Evolutionary conservation across 768 basidiomycete species (phyloP).

Genomic region (Leccinellum albellum): DNA sequence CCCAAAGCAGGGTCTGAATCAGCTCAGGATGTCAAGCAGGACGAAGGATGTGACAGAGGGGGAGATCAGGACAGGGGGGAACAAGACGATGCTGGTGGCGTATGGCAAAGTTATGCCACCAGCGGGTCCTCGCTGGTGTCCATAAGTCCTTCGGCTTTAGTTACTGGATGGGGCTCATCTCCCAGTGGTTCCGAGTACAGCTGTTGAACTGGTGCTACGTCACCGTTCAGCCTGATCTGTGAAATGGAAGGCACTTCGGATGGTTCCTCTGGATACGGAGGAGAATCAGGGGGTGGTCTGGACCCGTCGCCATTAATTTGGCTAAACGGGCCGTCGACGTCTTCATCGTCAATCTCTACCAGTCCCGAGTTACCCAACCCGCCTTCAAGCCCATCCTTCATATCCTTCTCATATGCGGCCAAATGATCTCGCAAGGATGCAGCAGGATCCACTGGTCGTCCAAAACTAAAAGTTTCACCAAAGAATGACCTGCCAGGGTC

Average conservation of each 20-base stretch:
- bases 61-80: too few relatives aligned
- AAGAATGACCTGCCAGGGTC: slow-evolving; percentile 43
- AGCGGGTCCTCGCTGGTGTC: slow-evolving; percentile 62
- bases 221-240: slow-evolving; percentile 45
- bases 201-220: slow-evolving; percentile 45
- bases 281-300: slow-evolving; percentile 27
- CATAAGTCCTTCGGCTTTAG: slow-evolving; percentile 61
- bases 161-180: slow-evolving; percentile 50
- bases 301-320: slow-evolving; percentile 32
- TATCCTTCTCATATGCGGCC: slow-evolving; percentile 58
- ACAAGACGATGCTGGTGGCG: background rate
- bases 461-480: slow-evolving; percentile 42
- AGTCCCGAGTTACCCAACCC: slow-evolving; percentile 21
- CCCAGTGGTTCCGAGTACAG: slow-evolving; percentile 48
- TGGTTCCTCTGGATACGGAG: slow-evolving; percentile 25
- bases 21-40: slow-evolving; percentile 5
- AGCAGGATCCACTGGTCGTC: slow-evolving; percentile 50
- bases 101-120: slow-evolving; percentile 29
- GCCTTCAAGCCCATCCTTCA: slow-evolving; percentile 34
- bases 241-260: slow-evolving; percentile 48
- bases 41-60: slow-evolving; percentile 5
- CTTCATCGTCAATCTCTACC: slow-evolving; percentile 35
- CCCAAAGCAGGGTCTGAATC: slow-evolving; percentile 17
- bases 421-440: slow-evolving; percentile 57
- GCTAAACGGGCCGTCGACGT: slow-evolving; percentile 28